Base-by-base conservation (phyloP, 306 rosid genomes). In the Cicer yamashitae region DNA sequence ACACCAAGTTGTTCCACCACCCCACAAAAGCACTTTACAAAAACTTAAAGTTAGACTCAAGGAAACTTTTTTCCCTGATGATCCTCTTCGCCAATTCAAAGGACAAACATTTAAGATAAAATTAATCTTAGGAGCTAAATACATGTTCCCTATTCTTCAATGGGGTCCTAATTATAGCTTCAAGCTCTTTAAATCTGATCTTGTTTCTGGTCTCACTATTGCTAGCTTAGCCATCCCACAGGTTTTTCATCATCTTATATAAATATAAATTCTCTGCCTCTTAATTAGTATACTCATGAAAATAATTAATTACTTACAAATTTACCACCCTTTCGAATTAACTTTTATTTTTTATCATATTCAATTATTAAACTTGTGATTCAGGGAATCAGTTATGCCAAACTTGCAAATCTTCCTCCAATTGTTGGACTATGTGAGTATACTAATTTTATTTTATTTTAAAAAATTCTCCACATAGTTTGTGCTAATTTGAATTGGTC, bases 171-270 rank as follows among this genome's bases (percentile, higher is more conserved):
- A 70, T 70, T 94, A 94, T 75, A 87, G 51, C 78, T 30, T 92
- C 82, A 51, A 77, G 7, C 90, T 91, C 84, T 86, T 94, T 57
- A 94, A 92, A 81, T 94, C 97, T 47, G 99, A 94, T 84, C 77
- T 94, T 68, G 82, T 94, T 82, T 34, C 99, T 57, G 99, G 99
- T 64, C 91, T 94, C 86, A 94, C 99, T 84, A 94, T 94, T 82
- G 99, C 99, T 62, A 91, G 97, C 78, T 84, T 94, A 56, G 97
- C 99, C 85, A 94, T 94, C 52, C 99, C 99, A 4, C 98, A 93
- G 98, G 98, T 91, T 25, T 9, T 22, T 47, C 13, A 0, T 7
- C 47, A 37, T 46, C 37, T 25, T 25, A 25, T 25, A 25, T 2
- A 25, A 25, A 25, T 25, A 25, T 25, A 2, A 25, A 25, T 25